These are phyloP conservation scores for Tetrapyrgos nigripes DNA, from an alignment of 1,284 basidiomycete species.

Conservation along the genomic window DNA sequence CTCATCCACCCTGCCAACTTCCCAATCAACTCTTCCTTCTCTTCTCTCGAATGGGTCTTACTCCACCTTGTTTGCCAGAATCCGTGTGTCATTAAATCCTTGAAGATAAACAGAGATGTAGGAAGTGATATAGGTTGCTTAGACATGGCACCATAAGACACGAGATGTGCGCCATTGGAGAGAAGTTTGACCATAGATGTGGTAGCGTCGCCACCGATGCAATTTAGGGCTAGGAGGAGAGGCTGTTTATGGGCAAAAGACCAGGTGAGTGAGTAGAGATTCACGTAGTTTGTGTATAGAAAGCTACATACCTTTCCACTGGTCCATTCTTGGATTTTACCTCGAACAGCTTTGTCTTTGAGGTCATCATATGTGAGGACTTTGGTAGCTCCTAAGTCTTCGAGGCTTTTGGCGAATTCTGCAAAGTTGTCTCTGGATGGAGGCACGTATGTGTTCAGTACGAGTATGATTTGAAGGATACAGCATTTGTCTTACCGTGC, in stretches of 20 bases:
- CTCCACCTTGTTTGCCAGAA: conserved; percentile 87
- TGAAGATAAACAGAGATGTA: conserved; percentile 84
- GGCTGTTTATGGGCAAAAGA: conserved; percentile 37
- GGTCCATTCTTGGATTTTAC: conserved; percentile 64
- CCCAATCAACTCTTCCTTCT: conserved; percentile 56
- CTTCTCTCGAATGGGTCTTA: conserved; percentile 42
- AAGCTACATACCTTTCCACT: conserved; percentile 52
- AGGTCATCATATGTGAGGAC: conserved; percentile 81
- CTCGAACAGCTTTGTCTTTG: conserved; percentile 54
- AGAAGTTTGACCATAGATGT: conserved; percentile 71
- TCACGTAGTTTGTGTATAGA: background rate
- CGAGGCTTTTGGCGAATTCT: conserved; percentile 56
- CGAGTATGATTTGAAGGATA: conserved; percentile 3
- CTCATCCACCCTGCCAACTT: conserved; percentile 58
- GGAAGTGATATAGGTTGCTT: conserved; percentile 82
- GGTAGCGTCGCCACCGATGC: conserved; percentile 77
- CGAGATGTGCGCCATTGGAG: conserved; percentile 69
- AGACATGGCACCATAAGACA: conserved; percentile 91
- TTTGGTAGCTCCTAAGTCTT: conserved; percentile 70
- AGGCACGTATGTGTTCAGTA: conserved; percentile 1
- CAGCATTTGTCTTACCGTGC: conserved; percentile 61
- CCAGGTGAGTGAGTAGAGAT: background rate
- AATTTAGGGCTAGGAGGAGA: conserved; percentile 78
- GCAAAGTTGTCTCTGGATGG: conserved; percentile 57
- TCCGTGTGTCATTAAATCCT: conserved; percentile 72